These are phyloP conservation scores for Phytophthora sojae DNA, from an alignment of 352 stramenopile species.

Conservation along the genomic window DNA sequence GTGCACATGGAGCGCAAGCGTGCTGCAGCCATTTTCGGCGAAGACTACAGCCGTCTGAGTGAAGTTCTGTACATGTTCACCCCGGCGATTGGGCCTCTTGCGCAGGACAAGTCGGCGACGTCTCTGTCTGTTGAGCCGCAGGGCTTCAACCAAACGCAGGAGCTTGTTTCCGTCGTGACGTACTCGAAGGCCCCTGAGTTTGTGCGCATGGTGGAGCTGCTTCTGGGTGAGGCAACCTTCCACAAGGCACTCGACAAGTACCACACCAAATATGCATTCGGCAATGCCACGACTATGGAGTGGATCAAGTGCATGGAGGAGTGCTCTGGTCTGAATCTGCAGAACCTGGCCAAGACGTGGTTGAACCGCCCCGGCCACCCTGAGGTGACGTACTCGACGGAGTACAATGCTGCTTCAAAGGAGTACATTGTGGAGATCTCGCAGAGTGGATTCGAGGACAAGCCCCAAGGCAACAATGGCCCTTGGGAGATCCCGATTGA, in stretches of 20 bases:
- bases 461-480: slow-evolving; percentile 67
- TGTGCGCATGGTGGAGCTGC: slow-evolving; percentile 80
- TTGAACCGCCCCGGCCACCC: slow-evolving; percentile 77
- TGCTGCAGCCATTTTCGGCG: slow-evolving; percentile 65
- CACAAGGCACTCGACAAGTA: slow-evolving; percentile 83
- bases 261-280: slow-evolving; percentile 77
- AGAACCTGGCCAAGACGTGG: slow-evolving; percentile 78
- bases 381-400: slow-evolving; percentile 67
- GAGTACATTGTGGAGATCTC: slow-evolving; percentile 67
- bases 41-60: slow-evolving; percentile 76
- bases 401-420: slow-evolving; percentile 58
- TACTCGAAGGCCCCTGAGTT: slow-evolving; percentile 86
- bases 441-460: slow-evolving; percentile 79
- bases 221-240: slow-evolving; percentile 69
- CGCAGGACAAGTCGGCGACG: slow-evolving; percentile 73
- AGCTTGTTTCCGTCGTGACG: slow-evolving; percentile 80
- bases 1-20: slow-evolving; percentile 86
- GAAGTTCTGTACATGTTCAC: slow-evolving; percentile 82
- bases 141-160: slow-evolving; percentile 83
- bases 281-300: slow-evolving; percentile 77
- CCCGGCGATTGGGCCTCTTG: slow-evolving; percentile 71
- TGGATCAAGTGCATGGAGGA: slow-evolving; percentile 86
- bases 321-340: slow-evolving; percentile 63
- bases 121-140: slow-evolving; percentile 76
- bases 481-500: slow-evolving; percentile 84